A percentile compares a stretch with the other conserved stretches of the same genome.
Evolutionary conservation across 1,284 basidiomycete genomes (phyloP).

Genomic region (Boletus nobilissimus): DNA sequence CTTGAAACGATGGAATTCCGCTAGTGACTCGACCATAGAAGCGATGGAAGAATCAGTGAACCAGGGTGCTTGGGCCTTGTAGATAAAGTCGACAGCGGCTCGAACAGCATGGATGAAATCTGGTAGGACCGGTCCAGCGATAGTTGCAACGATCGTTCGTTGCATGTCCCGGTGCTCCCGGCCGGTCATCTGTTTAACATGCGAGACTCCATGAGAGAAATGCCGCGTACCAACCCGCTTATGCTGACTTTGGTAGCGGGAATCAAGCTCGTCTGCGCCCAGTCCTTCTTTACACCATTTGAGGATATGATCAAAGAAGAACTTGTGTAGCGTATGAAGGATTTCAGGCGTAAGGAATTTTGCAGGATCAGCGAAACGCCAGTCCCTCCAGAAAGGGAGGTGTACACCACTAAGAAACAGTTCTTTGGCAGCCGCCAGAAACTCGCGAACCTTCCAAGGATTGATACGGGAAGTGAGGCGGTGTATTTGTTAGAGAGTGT

Average conservation of each 20-base stretch:
- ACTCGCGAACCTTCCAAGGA: neutral
- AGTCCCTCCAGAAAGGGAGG: constrained; percentile 1
- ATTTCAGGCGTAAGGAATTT: constrained; percentile 11
- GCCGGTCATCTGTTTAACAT: neutral
- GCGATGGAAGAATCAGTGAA: neutral
- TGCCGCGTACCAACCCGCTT: constrained; percentile 12
- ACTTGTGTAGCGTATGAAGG: neutral
- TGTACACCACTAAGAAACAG: neutral
- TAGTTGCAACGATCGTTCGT: constrained; percentile 6
- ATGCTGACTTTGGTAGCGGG: constrained; percentile 18
- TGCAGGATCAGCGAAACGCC: neutral
- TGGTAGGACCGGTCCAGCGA: neutral
- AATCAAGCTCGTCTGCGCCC: constrained; percentile 1
- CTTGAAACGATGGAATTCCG: neutral
- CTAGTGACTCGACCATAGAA: neutral
- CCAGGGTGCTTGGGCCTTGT: neutral
- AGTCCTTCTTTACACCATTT: constrained; percentile 11
- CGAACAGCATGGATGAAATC: neutral
- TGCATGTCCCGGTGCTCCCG: constrained; percentile 17
- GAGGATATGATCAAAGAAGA: constrained; percentile 22
- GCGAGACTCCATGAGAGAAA: constrained; percentile 14
- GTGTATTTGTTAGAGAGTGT: neutral
- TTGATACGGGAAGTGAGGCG: rapidly evolving
- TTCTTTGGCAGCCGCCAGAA: neutral
- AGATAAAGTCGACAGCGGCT: neutral